phyloP scores from a whole-genome alignment of 1,284 basidiomycete species.

The Cutaneotrichosporon sp. region DNA sequence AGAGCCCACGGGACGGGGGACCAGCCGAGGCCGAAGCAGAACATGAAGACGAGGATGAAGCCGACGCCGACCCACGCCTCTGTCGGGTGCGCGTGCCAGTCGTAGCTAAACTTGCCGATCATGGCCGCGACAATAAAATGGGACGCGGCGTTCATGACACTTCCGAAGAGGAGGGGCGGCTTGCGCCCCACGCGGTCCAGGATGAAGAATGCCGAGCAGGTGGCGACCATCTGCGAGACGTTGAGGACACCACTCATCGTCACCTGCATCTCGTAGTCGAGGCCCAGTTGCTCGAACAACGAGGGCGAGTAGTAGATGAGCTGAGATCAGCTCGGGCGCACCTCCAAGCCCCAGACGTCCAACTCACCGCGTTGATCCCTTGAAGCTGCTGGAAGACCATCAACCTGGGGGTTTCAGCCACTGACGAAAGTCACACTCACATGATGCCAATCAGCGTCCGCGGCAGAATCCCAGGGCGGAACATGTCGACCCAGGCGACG shows the following conservation, averaged over 20 bases:
- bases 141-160: slow-evolving; percentile 18
- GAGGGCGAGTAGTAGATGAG: slow-evolving; percentile 42
- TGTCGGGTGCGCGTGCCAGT: slow-evolving; percentile 26
- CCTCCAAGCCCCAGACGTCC: too few relatives aligned
- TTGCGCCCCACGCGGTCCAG: slow-evolving; percentile 52
- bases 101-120: slow-evolving; percentile 19
- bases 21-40: slow-evolving; percentile 23
- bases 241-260: slow-evolving; percentile 49
- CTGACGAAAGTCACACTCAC: too few relatives aligned
- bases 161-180: slow-evolving; percentile 34
- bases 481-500: slow-evolving; percentile 31
- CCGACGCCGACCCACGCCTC: slow-evolving; percentile 35
- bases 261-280: slow-evolving; percentile 36
- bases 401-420: too few relatives aligned
- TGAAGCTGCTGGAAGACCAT: slow-evolving; percentile 42
- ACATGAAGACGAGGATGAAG: slow-evolving; percentile 32
- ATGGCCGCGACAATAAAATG: slow-evolving; percentile 37
- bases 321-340: too few relatives aligned
- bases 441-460: slow-evolving; percentile 28
- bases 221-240: slow-evolving; percentile 45
- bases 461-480: slow-evolving; percentile 25
- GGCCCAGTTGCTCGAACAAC: slow-evolving; percentile 45
- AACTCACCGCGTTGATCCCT: slow-evolving; percentile 31
- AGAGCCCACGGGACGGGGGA: slow-evolving; percentile 38
- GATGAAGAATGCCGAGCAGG: slow-evolving; percentile 41